Conservation (phyloP, 2,329 filamentous ascomycete genomes). For the Verticillium albo-atrum region DNA sequence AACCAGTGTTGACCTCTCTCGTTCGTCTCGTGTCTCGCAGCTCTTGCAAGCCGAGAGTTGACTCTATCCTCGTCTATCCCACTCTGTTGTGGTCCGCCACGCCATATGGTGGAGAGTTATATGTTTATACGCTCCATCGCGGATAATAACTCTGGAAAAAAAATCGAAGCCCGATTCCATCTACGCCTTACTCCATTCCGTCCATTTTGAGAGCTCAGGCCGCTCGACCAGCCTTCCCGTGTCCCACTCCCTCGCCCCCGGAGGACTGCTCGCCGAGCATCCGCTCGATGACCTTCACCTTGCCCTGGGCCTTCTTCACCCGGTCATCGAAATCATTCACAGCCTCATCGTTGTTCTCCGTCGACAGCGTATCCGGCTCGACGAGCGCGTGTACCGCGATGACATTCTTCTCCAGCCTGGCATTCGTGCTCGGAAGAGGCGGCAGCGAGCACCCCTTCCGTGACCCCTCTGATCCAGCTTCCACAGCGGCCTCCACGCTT, state of each 20-base stretch:
- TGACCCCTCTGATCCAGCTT: not conserved
- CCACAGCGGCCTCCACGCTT: not conserved
- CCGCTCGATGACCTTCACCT: constrained; percentile 79
- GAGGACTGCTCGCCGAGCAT: constrained; percentile 42
- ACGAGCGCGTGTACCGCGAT: constrained; percentile 70
- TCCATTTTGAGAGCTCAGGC: not conserved
- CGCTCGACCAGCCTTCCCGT: not conserved
- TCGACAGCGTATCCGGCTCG: constrained; percentile 72
- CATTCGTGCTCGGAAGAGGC: constrained; percentile 45
- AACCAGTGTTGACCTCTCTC: too few relatives aligned
- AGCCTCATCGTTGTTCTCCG: constrained; percentile 79
- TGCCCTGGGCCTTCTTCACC: constrained; percentile 75
- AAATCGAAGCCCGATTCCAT: not conserved
- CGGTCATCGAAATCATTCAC: constrained; percentile 91
- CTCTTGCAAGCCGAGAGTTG: too few relatives aligned
- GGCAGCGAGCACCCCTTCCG: constrained; percentile 24
- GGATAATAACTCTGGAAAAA: not conserved
- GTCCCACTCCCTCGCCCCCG: not conserved
- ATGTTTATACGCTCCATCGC: not conserved
- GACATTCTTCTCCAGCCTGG: constrained; percentile 73
- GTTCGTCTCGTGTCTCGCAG: too few relatives aligned
- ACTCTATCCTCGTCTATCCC: too few relatives aligned
- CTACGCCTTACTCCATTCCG: not conserved
- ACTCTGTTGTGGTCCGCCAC: too few relatives aligned
- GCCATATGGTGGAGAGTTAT: not conserved